phyloP scores from a whole-genome alignment of 108 stramenopile species.

The Discostella stelligeroides region DNA sequence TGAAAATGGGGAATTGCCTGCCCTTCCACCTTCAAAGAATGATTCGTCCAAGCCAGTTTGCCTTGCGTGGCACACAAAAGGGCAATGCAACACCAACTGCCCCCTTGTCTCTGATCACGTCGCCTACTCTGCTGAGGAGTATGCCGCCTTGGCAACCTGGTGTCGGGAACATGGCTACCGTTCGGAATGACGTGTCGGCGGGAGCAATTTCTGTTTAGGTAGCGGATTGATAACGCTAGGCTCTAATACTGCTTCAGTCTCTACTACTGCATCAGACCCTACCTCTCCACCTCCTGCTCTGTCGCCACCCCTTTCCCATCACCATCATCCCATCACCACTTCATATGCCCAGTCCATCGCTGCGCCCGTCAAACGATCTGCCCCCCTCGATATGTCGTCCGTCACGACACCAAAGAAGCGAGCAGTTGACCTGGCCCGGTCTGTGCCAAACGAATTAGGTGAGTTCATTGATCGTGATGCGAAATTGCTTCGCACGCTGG shows the following conservation, averaged over 20 bases:
- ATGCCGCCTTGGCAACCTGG: conserved; percentile 1
- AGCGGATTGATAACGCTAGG: neutral
- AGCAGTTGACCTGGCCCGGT: neutral
- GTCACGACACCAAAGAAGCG: neutral
- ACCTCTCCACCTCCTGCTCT: neutral
- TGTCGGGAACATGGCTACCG: neutral
- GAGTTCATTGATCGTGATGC: conserved; percentile 1
- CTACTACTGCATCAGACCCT: neutral
- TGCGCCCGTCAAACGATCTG: neutral
- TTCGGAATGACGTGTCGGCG: neutral
- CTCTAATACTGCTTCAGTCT: neutral
- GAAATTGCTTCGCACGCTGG: neutral
- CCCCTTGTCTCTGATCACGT: neutral
- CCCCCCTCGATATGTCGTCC: neutral
- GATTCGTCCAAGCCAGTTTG: neutral
- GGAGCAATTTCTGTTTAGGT: neutral
- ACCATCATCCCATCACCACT: neutral
- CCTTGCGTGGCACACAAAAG: conserved; percentile 9
- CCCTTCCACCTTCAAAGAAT: neutral
- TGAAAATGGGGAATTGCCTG: neutral
- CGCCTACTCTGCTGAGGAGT: neutral
- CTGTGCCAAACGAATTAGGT: conserved; percentile 9
- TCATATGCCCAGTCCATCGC: neutral
- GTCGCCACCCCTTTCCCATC: neutral
- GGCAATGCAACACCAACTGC: conserved; percentile 9